A percentile compares a stretch with the other conserved stretches of the same genome.
Conservation (phyloP, 1,284 basidiomycete species). For the Boletus semigastroideus region DNA sequence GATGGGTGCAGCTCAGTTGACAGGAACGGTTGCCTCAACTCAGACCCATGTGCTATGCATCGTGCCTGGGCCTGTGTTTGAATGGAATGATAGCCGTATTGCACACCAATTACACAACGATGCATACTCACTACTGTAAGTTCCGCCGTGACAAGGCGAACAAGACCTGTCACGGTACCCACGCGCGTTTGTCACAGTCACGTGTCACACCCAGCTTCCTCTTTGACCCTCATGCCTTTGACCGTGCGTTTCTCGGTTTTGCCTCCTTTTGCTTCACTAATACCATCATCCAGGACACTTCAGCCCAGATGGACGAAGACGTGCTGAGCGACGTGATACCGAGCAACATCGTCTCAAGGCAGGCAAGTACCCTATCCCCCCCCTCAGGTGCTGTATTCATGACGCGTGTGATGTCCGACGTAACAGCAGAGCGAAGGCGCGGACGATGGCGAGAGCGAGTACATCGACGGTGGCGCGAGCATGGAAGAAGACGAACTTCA, state of each 20-base stretch:
- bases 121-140: no score
- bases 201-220: conserved; percentile 14
- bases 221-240: conserved; percentile 23
- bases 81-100: no score
- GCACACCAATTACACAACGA: no score
- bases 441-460: conserved; percentile 66
- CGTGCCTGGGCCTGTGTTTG: no score
- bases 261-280: not conserved
- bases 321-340: conserved; percentile 79
- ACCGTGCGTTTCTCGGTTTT: conserved; percentile 15
- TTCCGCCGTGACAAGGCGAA: no score
- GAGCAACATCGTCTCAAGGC: conserved; percentile 79
- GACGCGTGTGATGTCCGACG: conserved; percentile 1
- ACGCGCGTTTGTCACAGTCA: conserved; percentile 23
- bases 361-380: conserved; percentile 44
- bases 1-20: no score
- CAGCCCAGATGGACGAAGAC: conserved; percentile 59
- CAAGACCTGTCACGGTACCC: not conserved
- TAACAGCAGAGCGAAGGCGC: conserved; percentile 66
- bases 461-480: conserved; percentile 46
- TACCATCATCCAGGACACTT: conserved; percentile 12
- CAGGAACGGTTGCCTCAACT: no score
- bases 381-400: conserved; percentile 12
- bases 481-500: conserved; percentile 64
- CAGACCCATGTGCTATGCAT: no score